A percentile compares a stretch with the other conserved stretches of the same genome.
These are phyloP conservation scores for Cystoisospora suis DNA, from an alignment of 169 alveolate species.

Conservation along the genomic window DNA sequence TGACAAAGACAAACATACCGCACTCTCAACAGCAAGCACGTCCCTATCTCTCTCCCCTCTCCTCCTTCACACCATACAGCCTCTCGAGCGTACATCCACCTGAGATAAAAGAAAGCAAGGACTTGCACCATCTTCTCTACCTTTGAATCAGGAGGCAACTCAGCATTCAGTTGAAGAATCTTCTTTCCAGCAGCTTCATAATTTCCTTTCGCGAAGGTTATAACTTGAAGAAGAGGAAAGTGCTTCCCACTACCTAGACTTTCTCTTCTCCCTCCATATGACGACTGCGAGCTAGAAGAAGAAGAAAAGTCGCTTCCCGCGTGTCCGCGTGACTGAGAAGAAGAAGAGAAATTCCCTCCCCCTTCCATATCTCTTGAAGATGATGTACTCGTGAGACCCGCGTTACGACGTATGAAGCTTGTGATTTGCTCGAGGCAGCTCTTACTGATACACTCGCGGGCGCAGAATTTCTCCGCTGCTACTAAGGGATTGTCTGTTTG, in stretches of 20 bases:
- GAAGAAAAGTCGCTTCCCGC: too few relatives aligned
- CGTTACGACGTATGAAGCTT: constrained; percentile 46
- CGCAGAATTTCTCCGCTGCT: constrained; percentile 85
- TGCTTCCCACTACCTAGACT: neutral
- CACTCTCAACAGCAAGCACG: too few relatives aligned
- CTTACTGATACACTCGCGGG: constrained; percentile 75
- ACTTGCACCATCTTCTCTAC: too few relatives aligned
- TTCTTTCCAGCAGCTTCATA: neutral
- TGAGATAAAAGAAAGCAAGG: too few relatives aligned
- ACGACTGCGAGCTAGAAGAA: too few relatives aligned
- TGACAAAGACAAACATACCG: too few relatives aligned
- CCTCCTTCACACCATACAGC: too few relatives aligned
- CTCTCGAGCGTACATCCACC: too few relatives aligned
- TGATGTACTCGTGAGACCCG: neutral
- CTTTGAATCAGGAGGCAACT: neutral
- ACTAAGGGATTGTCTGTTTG: constrained; percentile 75
- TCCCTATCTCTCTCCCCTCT: too few relatives aligned
- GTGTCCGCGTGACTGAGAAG: neutral
- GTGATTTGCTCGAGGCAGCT: constrained; percentile 31
- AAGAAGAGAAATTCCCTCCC: too few relatives aligned
- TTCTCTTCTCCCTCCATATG: neutral
- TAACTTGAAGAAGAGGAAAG: neutral
- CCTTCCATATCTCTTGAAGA: too few relatives aligned
- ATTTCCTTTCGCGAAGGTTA: constrained; percentile 4
- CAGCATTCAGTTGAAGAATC: neutral